A percentile compares a stretch with the other conserved stretches of the same genome.
Evolutionary conservation across 176 grass and related monocot genomes (phyloP).

Genomic region (Paspalum vaginatum): DNA sequence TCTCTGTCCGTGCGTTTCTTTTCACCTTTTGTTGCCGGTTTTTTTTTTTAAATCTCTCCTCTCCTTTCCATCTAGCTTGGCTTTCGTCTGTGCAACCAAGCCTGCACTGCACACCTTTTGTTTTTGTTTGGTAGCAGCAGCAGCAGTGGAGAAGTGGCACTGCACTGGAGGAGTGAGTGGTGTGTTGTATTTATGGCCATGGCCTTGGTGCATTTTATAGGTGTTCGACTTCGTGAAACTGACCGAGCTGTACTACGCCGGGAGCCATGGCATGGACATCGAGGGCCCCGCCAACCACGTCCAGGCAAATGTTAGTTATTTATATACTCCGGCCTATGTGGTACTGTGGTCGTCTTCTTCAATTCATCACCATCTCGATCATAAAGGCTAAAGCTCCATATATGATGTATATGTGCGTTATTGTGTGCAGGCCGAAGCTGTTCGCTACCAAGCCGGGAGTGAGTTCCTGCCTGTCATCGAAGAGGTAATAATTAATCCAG

Average conservation of each 20-base stretch:
- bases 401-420: no score
- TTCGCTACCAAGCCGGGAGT: slow-evolving; percentile 62
- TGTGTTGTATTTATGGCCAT: slow-evolving; percentile 11
- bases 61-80: no score
- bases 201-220: slow-evolving; percentile 32
- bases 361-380: neutral
- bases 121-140: neutral
- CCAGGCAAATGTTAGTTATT: slow-evolving; percentile 24
- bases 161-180: no score
- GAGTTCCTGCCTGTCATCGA: slow-evolving; percentile 82
- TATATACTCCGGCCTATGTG: no score
- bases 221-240: slow-evolving; percentile 49
- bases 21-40: no score
- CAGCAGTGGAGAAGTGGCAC: neutral
- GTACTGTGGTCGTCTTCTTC: no score
- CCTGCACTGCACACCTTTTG: neutral
- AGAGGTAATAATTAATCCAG: slow-evolving; percentile 51
- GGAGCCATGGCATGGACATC: slow-evolving; percentile 29
- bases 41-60: neutral
- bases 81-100: no score
- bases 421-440: slow-evolving; percentile 45
- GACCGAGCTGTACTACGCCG: slow-evolving; percentile 15
- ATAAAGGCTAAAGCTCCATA: no score
- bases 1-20: no score
- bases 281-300: slow-evolving; percentile 1